Evolutionary conservation across 495 filamentous ascomycete species (phyloP).

Genomic region (Massariosphaeria phaeospora): DNA sequence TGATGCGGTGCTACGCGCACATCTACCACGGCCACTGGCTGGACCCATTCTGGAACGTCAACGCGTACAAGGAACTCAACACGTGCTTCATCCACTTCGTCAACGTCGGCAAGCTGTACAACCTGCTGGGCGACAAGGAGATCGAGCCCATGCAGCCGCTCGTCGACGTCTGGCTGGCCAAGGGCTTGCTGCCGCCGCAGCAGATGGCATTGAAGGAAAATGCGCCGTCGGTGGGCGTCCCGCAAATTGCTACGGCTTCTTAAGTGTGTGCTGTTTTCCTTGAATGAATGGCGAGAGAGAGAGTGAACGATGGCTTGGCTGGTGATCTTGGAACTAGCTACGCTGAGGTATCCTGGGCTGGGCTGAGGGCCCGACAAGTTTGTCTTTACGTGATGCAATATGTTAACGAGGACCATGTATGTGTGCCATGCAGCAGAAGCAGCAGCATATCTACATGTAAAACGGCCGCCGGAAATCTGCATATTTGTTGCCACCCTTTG

Average conservation of each 20-base stretch:
- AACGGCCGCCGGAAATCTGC: no score
- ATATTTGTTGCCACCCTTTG: no score
- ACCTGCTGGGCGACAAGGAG: conserved; percentile 75
- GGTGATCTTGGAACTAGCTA: no score
- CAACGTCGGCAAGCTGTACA: conserved; percentile 77
- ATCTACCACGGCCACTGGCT: conserved; percentile 71
- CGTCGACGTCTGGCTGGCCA: conserved; percentile 81
- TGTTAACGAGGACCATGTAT: no score
- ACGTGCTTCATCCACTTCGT: conserved; percentile 93
- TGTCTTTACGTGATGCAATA: no score
- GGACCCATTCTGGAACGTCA: conserved; percentile 86
- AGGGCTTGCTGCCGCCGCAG: conserved; percentile 64
- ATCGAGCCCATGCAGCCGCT: conserved; percentile 90
- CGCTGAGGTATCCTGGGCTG: no score
- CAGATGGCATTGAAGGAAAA: conserved; percentile 13
- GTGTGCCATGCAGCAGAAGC: no score
- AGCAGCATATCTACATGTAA: no score
- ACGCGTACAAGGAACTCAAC: conserved; percentile 80
- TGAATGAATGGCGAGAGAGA: no score
- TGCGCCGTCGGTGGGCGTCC: conserved; percentile 2
- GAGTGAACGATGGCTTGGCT: no score
- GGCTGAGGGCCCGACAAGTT: no score
- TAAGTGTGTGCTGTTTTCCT: no score
- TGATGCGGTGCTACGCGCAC: conserved; percentile 95
- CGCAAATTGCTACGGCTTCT: conserved; percentile 8